Evolutionary conservation across 306 rosid species (phyloP), one percentile per base, ranked within the genome.

Genomic region (Macrotyloma uniflorum): DNA sequence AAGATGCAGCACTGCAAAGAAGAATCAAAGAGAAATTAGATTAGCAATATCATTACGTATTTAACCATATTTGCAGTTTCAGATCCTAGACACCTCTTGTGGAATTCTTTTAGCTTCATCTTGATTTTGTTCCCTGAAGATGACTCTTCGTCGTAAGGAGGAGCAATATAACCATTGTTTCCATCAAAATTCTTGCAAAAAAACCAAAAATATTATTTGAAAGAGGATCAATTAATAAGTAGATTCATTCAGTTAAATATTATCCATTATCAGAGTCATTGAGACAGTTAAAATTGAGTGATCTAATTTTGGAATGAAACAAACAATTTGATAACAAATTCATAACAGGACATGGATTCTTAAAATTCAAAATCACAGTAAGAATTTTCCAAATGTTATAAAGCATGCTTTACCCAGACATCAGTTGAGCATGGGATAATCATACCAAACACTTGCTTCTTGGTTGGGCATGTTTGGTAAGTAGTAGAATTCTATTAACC

Each of bases 101-200:
- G 99, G 61, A 95, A 87, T 84, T 95, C 99, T 77, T 91, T 95
- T 50, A 95, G 91, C 83, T 86, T 95, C 99, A 93, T 93, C 85
- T 93, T 95, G 81, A 93, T 88, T 83, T 82, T 93, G 89, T 76
- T 93, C 77, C 97, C 95, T 16, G 99, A 91, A 43, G 99, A 86
- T 15, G 86, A 77, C 83, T 88, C 98, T 55, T 88, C 97, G 26
- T 87, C 76, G 49, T 82, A 91, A 36, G 95, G 80, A 76, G 99
- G 99, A 85, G 96, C 90, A 79, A 89, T 32, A 76, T 95, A 95
- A 67, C 90, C 96, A 82, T 78, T 65, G 79, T 85, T 86, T 59
- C 54, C 98, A 53, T 87, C 96, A 28, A 83, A 85, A 79, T 62
- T 87, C 93, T 70, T 45, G 78, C 55, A 32, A 79, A 67, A 57